These are phyloP conservation scores for Datura wrightii DNA, from an alignment of 257 asterid genomes.

Conservation along the genomic window DNA sequence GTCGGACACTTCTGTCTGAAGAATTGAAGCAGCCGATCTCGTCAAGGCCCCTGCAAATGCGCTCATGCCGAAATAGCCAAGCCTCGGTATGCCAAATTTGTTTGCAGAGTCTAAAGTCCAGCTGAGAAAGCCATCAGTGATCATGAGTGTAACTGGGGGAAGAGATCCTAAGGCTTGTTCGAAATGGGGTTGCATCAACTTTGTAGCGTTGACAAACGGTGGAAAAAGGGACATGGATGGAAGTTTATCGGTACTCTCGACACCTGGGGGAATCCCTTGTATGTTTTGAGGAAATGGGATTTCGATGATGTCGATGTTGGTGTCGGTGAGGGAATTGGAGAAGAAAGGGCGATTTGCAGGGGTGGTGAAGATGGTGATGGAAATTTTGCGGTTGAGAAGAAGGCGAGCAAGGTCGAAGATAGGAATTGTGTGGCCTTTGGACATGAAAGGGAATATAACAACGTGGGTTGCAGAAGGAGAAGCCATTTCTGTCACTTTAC, in stretches of 20 bases:
- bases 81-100: constrained; percentile 53
- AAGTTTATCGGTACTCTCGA: constrained; percentile 72
- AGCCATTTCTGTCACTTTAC: constrained; percentile 28
- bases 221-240: constrained; percentile 62
- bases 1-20: constrained; percentile 34
- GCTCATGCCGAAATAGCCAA: constrained; percentile 56
- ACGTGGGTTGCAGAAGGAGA: constrained; percentile 44
- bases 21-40: not conserved
- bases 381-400: constrained; percentile 46
- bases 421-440: constrained; percentile 84
- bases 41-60: constrained; percentile 32
- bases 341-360: constrained; percentile 61
- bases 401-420: constrained; percentile 64
- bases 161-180: constrained; percentile 47
- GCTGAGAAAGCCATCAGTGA: constrained; percentile 69
- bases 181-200: constrained; percentile 60
- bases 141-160: constrained; percentile 44
- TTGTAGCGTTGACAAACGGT: constrained; percentile 44
- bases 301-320: constrained; percentile 38
- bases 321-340: constrained; percentile 41
- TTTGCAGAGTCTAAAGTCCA: constrained; percentile 69
- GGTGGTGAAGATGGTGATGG: constrained; percentile 73
- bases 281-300: constrained; percentile 67
- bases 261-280: constrained; percentile 52
- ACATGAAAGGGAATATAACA: constrained; percentile 77